Percentiles rank a stretch among this genome's conserved stretches.
Evolutionary conservation across 352 stramenopile genomes (phyloP).

Genomic region (Globisporangium perplexum): DNA sequence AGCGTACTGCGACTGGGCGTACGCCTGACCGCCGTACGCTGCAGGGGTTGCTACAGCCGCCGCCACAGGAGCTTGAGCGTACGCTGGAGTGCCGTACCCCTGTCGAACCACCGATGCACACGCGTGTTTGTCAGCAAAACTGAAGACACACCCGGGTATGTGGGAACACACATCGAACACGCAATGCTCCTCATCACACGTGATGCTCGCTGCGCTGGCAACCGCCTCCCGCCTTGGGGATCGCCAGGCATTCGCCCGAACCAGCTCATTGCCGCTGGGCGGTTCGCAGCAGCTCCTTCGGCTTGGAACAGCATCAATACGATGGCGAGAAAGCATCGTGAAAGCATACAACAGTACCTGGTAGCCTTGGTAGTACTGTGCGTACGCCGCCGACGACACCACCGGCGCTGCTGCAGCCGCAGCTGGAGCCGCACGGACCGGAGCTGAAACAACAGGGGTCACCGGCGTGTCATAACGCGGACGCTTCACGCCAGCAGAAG

Average conservation of each 20-base stretch:
- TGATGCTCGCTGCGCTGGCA: slow-evolving; percentile 1
- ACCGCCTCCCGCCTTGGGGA: slow-evolving; percentile 1
- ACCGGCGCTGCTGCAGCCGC: slow-evolving; percentile 21
- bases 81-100: slow-evolving; percentile 49
- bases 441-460: slow-evolving; percentile 9
- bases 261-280: background rate
- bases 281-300: slow-evolving; percentile 3
- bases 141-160: background rate
- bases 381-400: slow-evolving; percentile 25
- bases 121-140: background rate
- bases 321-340: slow-evolving; percentile 6
- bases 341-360: slow-evolving; percentile 44
- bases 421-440: slow-evolving; percentile 10
- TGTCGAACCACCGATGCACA: slow-evolving; percentile 10
- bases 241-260: slow-evolving; percentile 1
- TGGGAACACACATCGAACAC: slow-evolving; percentile 3
- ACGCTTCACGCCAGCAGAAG: slow-evolving; percentile 45
- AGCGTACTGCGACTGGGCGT: slow-evolving; percentile 55
- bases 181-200: slow-evolving; percentile 10
- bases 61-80: slow-evolving; percentile 27
- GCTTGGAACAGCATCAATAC: slow-evolving; percentile 13
- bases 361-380: slow-evolving; percentile 73
- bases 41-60: slow-evolving; percentile 16
- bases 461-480: slow-evolving; percentile 33
- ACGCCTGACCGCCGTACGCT: slow-evolving; percentile 18